phyloP scores from a whole-genome alignment of 345 rosid species.

The Cochlearia excelsa region DNA sequence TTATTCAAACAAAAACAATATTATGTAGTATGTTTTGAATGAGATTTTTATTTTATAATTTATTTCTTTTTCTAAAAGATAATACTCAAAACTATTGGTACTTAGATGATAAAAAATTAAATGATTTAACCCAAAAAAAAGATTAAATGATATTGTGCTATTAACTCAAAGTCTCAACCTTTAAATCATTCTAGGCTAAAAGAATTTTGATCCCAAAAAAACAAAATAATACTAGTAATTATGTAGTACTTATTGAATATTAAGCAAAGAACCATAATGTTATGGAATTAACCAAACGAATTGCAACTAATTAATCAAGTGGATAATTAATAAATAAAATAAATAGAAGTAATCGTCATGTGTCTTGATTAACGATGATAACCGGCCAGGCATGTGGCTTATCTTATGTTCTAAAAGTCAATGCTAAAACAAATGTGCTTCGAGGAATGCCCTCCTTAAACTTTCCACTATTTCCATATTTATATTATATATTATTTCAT shows the following conservation, averaged over 20 bases:
- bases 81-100: too few species aligned
- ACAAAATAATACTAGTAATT: too few species aligned
- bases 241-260: not conserved
- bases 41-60: too few species aligned
- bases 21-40: too few species aligned
- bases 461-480: constrained; percentile 29
- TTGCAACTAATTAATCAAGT: constrained; percentile 10
- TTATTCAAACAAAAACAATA: too few species aligned
- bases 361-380: constrained; percentile 32
- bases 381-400: constrained; percentile 32
- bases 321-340: constrained; percentile 11
- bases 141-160: too few species aligned
- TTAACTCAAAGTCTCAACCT: too few species aligned
- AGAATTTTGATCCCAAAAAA: too few species aligned
- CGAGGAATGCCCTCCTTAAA: constrained; percentile 29
- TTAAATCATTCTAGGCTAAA: too few species aligned
- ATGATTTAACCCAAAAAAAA: too few species aligned
- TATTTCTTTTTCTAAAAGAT: too few species aligned
- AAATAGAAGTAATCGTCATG: constrained; percentile 23
- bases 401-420: constrained; percentile 31
- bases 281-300: constrained; percentile 5
- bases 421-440: constrained; percentile 28
- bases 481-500: not conserved
- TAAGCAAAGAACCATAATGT: not conserved
- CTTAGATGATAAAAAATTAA: too few species aligned